Base-by-base conservation (phyloP, 257 asterid genomes). In the Phtheirospermum japonicum region DNA sequence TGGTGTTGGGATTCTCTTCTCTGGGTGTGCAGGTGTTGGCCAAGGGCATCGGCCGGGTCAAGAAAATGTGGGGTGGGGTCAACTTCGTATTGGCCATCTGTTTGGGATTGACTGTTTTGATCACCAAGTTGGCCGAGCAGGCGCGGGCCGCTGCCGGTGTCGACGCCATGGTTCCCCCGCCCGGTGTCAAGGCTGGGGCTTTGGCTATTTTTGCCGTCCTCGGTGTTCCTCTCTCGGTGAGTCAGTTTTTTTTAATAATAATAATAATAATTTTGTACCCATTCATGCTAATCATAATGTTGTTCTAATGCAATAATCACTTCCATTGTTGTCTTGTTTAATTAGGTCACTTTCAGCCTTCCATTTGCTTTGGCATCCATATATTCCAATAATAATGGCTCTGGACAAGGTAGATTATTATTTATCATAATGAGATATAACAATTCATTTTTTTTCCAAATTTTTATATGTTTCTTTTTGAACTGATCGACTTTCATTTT, bases 311-410 rank as follows among this genome's bases (percentile, higher is more conserved):
- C n/a, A n/a, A n/a, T n/a, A n/a, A n/a, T n/a, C n/a, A n/a, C n/a
- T 48, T 17, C 23, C 6, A 7, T 45, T 45, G 16, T 45, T 16
- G 9, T 14, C 9, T 17, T 63, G 31, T 17, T n/a, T 14, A 4
- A 20, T 34, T 49, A 82, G 93, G 80, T 78, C 23, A 75, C 79
- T 19, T 82, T 33, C 17, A 71, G 75, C 72, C 67, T 82, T 54
- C 85, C 85, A 18, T 82, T 82, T 57, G 83, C 88, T 64, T 59
- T 79, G 43, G 88, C 88, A 34, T 78, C 83, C 40, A 82, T 79
- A 53, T 76, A 68, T 55, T 71, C 81, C 36, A 78, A 65, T 6
- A 62, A 73, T 13, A 30, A 48, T 26, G 71, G 70, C 0, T 19
- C 70, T 3, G 92, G 89, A 2, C 84, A 75, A 83, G 83, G 85